These are phyloP conservation scores for Ricinus communis DNA, from an alignment of 345 rosid species.

Conservation along the genomic window DNA sequence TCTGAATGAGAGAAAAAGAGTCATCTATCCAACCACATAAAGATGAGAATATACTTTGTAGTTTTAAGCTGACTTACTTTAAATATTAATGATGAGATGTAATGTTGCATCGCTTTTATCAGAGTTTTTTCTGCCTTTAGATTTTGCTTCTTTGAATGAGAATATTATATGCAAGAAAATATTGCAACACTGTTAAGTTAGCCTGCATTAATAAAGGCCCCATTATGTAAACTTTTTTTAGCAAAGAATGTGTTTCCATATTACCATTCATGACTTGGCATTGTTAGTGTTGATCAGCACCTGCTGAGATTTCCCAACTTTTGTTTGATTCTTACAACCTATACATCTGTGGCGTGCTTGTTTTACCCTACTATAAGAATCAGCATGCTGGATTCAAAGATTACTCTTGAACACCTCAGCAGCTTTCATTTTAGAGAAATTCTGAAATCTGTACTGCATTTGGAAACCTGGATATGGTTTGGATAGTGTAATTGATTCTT, in stretches of 20 bases:
- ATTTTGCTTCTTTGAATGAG: neutral
- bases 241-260: no score
- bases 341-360: neutral
- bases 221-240: neutral
- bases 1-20: neutral
- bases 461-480: neutral
- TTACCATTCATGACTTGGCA: neutral
- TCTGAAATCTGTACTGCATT: neutral
- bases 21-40: neutral
- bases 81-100: neutral
- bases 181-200: neutral
- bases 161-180: neutral
- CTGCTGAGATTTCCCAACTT: neutral
- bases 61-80: neutral
- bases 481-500: neutral
- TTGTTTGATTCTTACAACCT: neutral
- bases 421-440: neutral
- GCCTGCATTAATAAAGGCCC: neutral
- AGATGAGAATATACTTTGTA: neutral
- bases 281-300: neutral
- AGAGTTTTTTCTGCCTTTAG: neutral
- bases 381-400: neutral
- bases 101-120: neutral
- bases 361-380: neutral
- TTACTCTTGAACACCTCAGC: neutral